These are phyloP conservation scores for Dryas drummondii DNA, from an alignment of 306 rosid genomes.

Conservation along the genomic window DNA sequence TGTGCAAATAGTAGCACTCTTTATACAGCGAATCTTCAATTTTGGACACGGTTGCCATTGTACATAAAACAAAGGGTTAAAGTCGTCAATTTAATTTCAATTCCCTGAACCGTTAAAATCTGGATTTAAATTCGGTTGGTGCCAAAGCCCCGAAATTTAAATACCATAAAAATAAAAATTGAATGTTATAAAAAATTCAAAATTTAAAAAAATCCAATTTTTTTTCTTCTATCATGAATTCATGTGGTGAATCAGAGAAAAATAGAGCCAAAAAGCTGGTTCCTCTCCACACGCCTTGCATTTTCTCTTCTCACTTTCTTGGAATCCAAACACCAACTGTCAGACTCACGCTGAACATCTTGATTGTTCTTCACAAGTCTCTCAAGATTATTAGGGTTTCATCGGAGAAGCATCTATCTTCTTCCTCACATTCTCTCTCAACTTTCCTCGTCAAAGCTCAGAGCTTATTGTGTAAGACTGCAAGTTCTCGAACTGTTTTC, in stretches of 20 bases:
- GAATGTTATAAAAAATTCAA: neutral
- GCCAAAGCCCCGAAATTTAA: conserved; percentile 43
- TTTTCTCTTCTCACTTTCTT: conserved; percentile 39
- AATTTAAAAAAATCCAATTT: conserved; percentile 15
- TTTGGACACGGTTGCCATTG: neutral
- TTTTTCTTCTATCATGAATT: conserved; percentile 11
- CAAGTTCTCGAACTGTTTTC: conserved; percentile 6
- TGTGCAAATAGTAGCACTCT: too few species aligned
- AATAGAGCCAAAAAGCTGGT: conserved; percentile 48
- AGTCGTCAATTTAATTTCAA: conserved; percentile 31
- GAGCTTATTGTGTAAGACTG: conserved; percentile 13
- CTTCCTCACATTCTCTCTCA: conserved; percentile 19
- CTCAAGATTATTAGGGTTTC: conserved; percentile 29
- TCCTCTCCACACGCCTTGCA: conserved; percentile 47
- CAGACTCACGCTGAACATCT: conserved; percentile 28
- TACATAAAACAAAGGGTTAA: conserved; percentile 18
- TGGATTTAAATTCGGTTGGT: conserved; percentile 53
- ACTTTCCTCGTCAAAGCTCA: conserved; percentile 21
- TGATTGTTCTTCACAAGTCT: conserved; percentile 9
- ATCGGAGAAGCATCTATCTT: conserved; percentile 35
- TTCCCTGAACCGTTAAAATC: conserved; percentile 24
- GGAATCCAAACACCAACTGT: conserved; percentile 44
- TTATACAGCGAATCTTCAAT: neutral
- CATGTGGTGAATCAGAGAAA: conserved; percentile 30
- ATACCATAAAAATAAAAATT: conserved; percentile 31